Conservation (phyloP, 768 basidiomycete species). For the Phlebiopsis gigantea region DNA sequence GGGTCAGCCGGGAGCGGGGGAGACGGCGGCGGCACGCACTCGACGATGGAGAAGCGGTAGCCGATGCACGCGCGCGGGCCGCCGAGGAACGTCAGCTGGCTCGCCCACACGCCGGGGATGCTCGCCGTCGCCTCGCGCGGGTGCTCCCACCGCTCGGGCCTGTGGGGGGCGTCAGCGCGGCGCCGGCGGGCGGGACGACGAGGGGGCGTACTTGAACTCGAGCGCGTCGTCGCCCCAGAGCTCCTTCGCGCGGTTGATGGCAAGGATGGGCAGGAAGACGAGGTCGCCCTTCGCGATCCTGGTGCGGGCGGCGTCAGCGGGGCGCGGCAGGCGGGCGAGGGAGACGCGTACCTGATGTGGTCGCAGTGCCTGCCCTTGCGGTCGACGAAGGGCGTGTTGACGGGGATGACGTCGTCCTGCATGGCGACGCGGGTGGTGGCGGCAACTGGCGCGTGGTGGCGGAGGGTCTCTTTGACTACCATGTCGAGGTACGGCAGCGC, state of each 20-base stretch:
- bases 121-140: conserved; percentile 36
- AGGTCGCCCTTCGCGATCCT: conserved; percentile 26
- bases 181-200: background rate
- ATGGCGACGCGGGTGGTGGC: conserved; percentile 7
- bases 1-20: background rate
- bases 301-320: background rate
- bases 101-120: conserved; percentile 58
- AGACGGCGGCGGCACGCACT: conserved; percentile 33
- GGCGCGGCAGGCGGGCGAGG: conserved; percentile 32
- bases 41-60: conserved; percentile 56
- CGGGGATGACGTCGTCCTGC: conserved; percentile 15
- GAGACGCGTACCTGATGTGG: conserved; percentile 13
- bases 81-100: conserved; percentile 56
- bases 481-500: conserved; percentile 66
- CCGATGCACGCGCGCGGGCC: conserved; percentile 66
- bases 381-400: conserved; percentile 23
- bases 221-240: conserved; percentile 61
- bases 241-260: conserved; percentile 43
- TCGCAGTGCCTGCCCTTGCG: conserved; percentile 14
- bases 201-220: conserved; percentile 50
- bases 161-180: conserved; percentile 19
- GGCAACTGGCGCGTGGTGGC: conserved; percentile 36
- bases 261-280: conserved; percentile 44
- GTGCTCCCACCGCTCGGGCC: conserved; percentile 59
- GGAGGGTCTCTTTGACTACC: conserved; percentile 55